These are phyloP conservation scores for Xylaria grammica DNA, from an alignment of 495 filamentous ascomycete species.

Conservation along the genomic window DNA sequence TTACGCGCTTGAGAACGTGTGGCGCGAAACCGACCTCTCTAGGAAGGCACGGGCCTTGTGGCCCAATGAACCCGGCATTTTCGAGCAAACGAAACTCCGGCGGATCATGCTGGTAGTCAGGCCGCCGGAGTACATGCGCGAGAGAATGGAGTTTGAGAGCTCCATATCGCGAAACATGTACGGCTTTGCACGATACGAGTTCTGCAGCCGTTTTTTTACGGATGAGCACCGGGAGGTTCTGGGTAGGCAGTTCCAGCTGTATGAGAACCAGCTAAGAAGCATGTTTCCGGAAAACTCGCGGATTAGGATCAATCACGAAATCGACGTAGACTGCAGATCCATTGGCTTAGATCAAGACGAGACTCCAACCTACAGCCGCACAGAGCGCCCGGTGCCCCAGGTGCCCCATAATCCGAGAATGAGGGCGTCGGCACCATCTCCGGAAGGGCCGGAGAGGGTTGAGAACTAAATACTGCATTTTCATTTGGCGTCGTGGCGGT, in stretches of 20 bases:
- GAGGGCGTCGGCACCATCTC: too few species aligned
- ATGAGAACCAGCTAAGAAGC: not conserved
- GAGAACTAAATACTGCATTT: too few species aligned
- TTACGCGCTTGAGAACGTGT: not conserved
- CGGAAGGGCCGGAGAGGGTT: too few species aligned
- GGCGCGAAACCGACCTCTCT: not conserved
- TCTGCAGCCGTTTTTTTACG: too few species aligned
- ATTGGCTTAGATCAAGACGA: not conserved
- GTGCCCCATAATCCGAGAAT: too few species aligned
- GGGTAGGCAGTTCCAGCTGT: not conserved
- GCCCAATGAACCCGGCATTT: not conserved
- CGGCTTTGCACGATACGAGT: too few species aligned
- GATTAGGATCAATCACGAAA: not conserved
- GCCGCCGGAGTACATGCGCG: not conserved
- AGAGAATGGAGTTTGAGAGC: not conserved
- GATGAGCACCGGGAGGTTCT: fast-evolving
- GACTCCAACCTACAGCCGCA: not conserved
- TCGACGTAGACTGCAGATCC: constrained; percentile 5
- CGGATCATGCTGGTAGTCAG: constrained; percentile 5
- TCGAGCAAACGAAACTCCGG: not conserved
- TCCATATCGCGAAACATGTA: too few species aligned
- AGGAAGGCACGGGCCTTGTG: not conserved
- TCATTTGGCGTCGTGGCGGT: too few species aligned
- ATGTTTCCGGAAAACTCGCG: not conserved
- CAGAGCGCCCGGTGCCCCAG: too few species aligned